Evolutionary conservation across 2,329 filamentous ascomycete species (phyloP).

Genomic region (Aureobasidium pullulans): DNA sequence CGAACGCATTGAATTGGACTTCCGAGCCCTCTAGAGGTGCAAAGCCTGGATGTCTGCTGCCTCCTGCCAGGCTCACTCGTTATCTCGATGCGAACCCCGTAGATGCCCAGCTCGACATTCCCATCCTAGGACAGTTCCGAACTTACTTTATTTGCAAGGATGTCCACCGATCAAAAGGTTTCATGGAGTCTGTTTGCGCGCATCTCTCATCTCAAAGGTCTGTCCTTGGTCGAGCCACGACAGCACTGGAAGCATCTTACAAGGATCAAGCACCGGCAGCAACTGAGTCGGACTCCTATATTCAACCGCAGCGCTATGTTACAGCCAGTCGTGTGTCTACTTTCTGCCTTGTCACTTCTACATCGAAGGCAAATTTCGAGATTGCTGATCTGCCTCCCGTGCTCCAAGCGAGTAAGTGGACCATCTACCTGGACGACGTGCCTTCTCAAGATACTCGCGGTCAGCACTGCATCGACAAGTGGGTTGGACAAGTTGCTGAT

Average conservation of each 20-base stretch:
- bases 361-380: conserved; percentile 57
- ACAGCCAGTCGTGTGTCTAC: conserved; percentile 62
- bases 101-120: conserved; percentile 70
- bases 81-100: conserved; percentile 74
- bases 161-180: conserved; percentile 47
- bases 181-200: conserved; percentile 54
- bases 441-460: conserved; percentile 48
- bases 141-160: conserved; percentile 65
- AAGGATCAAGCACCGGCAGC: conserved; percentile 49
- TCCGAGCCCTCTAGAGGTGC: neutral
- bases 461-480: conserved; percentile 56
- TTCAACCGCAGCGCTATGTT: conserved; percentile 61
- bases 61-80: conserved; percentile 63
- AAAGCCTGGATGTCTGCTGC: conserved; percentile 40
- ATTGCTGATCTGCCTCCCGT: conserved; percentile 56
- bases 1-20: conserved; percentile 51
- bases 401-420: conserved; percentile 61
- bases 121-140: conserved; percentile 68
- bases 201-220: conserved; percentile 48
- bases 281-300: conserved; percentile 57
- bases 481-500: conserved; percentile 53
- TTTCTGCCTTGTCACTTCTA: conserved; percentile 59
- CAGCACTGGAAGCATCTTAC: conserved; percentile 56
- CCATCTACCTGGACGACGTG: conserved; percentile 63
- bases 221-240: conserved; percentile 49